Conservation (phyloP, 805 yeast species). For the Monosporozyma servazzii region DNA sequence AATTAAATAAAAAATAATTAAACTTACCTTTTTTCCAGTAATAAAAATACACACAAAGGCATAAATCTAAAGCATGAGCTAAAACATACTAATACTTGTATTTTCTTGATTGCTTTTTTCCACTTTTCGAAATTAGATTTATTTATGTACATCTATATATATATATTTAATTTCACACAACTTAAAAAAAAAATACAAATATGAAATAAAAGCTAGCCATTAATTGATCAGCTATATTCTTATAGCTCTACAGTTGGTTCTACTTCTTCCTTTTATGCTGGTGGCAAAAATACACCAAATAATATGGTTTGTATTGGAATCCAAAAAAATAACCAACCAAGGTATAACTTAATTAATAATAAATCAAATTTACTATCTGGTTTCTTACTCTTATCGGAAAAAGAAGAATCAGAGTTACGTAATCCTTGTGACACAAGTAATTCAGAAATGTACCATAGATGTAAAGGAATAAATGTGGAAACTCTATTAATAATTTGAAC, state of each 20-base stretch:
- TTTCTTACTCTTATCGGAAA: constrained; percentile 6
- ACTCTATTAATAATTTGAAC: constrained; percentile 80
- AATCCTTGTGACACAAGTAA: constrained; percentile 17
- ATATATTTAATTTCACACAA: background rate
- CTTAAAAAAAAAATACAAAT: background rate
- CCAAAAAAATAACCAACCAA: constrained; percentile 54
- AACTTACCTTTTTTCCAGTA: background rate
- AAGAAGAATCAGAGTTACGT: constrained; percentile 7
- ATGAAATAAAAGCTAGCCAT: no score
- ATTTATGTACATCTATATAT: background rate
- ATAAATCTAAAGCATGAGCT: background rate
- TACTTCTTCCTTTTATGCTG: constrained; percentile 49
- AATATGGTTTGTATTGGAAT: constrained; percentile 56
- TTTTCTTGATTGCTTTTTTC: background rate
- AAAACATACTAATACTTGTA: background rate
- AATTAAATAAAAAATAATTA: constrained; percentile 41
- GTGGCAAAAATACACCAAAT: constrained; percentile 81
- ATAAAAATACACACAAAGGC: background rate
- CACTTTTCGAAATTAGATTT: background rate
- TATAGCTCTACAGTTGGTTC: no score
- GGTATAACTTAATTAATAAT: constrained; percentile 31
- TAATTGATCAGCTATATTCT: background rate
- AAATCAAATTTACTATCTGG: constrained; percentile 8
- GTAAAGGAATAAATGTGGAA: constrained; percentile 65
- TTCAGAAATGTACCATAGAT: constrained; percentile 60